A percentile compares a stretch with the other conserved stretches of the same genome.
phyloP scores from a whole-genome alignment of 176 grass and related monocot genomes.

The Chloris gayana region DNA sequence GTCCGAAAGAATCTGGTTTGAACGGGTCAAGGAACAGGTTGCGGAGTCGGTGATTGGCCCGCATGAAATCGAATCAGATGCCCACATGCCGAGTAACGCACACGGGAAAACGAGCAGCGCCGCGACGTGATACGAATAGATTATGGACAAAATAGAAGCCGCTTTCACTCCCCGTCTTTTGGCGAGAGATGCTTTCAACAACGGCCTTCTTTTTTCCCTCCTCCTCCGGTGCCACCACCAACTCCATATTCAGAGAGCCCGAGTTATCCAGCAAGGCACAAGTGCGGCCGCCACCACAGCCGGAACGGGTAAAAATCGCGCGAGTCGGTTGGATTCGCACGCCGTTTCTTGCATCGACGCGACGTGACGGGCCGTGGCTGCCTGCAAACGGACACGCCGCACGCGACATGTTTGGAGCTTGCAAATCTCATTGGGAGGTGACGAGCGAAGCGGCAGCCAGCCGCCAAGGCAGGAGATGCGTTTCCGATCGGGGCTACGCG shows the following conservation, averaged over 20 bases:
- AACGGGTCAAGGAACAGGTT: constrained; percentile 6
- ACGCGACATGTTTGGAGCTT: neutral
- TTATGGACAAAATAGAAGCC: neutral
- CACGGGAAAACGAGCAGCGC: neutral
- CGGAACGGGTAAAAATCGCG: constrained; percentile 29
- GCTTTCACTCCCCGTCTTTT: constrained; percentile 21
- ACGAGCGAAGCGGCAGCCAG: no score
- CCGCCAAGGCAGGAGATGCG: neutral
- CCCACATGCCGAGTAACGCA: constrained; percentile 12
- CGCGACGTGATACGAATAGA: no score
- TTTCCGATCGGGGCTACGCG: neutral
- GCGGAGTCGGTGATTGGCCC: neutral
- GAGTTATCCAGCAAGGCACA: neutral
- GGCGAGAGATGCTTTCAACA: neutral
- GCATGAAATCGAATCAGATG: constrained; percentile 20
- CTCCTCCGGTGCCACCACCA: neutral
- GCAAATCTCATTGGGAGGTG: no score
- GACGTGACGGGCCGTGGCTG: neutral
- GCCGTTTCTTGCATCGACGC: neutral
- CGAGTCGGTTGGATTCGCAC: neutral
- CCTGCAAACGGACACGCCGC: neutral
- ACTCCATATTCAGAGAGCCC: neutral
- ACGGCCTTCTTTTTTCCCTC: neutral
- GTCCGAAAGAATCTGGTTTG: neutral
- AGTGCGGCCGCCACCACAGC: neutral